Evolutionary conservation across 768 basidiomycete species (phyloP), one percentile per base, ranked within the genome.

Genomic region (Naganishia onofrii): DNA sequence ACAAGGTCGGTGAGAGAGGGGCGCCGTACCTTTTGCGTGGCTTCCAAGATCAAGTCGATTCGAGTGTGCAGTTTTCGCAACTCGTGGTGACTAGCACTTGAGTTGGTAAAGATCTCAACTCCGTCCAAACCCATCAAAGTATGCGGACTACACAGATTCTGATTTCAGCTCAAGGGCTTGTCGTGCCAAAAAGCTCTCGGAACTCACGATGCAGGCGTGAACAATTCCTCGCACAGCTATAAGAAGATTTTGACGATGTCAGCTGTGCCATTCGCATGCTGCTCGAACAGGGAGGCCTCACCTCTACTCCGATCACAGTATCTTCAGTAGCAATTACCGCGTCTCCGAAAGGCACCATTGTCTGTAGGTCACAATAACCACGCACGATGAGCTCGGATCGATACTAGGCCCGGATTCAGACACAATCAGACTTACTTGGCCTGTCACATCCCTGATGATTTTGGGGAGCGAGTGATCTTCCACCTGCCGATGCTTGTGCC

Each of bases 21-120:
- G 12, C 21, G 1, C 28, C 72, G 68, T 73, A 90, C 95, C 87
- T 98, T 99, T 70, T 89, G 83, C 0, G 95, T 99, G 0, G 96
- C 96, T 78, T 97, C 96, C 76, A 91, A 93, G 82, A 99, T 97
- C 13, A 99, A 84, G 71, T 99, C 93, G 1, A 98, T 87, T 8
- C 96, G 88, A 9, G 87, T 88, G 77, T 92, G 87, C 29, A 99
- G 85, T 81, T 99, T 99, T n/a, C 96, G 88, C 29, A 99, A 87
- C 78, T 98, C 96, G 76, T 99, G 96, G 78, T 99, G 96, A 80
- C 92, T 95, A 5, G 93, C 96, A 73, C 92, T 94, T 0, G 96
- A 98, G 82, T 99, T 99, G 10, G 95, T 97, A 79, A 98, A 97
- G 60, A 99, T 96, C 81, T 99, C 96, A 9, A 97, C 95, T 6